Conservation (phyloP, 805 yeast species). For the Lipomyces chichibuensis region DNA sequence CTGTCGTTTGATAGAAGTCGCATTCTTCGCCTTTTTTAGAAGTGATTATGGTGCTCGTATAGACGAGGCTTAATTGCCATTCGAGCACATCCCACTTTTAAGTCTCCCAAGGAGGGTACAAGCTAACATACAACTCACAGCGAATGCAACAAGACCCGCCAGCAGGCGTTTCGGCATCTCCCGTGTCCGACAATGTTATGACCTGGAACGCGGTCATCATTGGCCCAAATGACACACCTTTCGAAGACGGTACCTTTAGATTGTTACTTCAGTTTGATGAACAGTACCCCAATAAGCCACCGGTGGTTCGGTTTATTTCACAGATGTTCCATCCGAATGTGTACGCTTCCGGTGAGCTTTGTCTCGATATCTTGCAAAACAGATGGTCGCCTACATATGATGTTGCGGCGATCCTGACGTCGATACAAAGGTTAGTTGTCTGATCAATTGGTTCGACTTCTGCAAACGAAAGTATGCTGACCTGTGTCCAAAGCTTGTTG, state of each 20-base stretch:
- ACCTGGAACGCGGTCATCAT: slow-evolving; percentile 96
- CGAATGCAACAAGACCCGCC: slow-evolving; percentile 98
- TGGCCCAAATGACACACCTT: slow-evolving; percentile 97
- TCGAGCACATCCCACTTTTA: background rate
- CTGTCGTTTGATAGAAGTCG: background rate
- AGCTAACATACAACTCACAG: slow-evolving; percentile 42
- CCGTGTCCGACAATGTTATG: slow-evolving; percentile 96
- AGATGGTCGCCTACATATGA: slow-evolving; percentile 99
- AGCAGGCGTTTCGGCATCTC: slow-evolving; percentile 96
- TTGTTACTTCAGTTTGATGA: slow-evolving; percentile 87
- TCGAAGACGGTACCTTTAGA: slow-evolving; percentile 96
- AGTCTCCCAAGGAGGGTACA: background rate
- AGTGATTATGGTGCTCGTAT: background rate
- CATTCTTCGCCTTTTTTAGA: too few species aligned
- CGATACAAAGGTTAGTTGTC: slow-evolving; percentile 69
- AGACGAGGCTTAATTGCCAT: background rate
- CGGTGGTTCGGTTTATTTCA: slow-evolving; percentile 83
- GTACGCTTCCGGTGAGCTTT: slow-evolving; percentile 91
- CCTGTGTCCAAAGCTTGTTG: slow-evolving; percentile 51
- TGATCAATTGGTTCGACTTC: background rate
- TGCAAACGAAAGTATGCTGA: background rate
- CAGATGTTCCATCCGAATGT: slow-evolving; percentile 99
- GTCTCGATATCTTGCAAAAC: slow-evolving; percentile 93
- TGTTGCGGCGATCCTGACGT: slow-evolving; percentile 91
- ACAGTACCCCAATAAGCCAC: slow-evolving; percentile 97